Base-by-base conservation (phyloP, 1,284 basidiomycete species). In the Tylopilus sp. region DNA sequence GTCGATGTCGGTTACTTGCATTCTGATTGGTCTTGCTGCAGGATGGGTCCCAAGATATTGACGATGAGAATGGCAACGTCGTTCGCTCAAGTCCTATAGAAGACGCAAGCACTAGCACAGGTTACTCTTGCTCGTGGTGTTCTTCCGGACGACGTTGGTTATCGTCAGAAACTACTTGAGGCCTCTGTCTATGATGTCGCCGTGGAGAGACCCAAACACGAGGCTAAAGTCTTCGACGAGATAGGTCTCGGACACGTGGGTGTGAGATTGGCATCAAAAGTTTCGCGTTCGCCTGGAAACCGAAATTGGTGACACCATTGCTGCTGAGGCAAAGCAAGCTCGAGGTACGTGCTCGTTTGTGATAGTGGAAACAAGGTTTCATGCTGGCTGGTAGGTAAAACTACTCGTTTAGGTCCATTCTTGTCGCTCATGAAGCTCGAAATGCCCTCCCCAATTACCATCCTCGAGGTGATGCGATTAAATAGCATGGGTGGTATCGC, bases 391-490 rank as follows among this genome's bases (percentile, higher is more conserved):
- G 49, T 48, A 48, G 34, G 54, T 23, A 55, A 49, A 34, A 37
- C 54, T 8, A 33, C 39, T 37, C 44, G 52, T 55, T 61, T 81
- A 26, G 71, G 67, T 10, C 79, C 21, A 23, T 23, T 23, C 21
- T 23, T 23, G 6, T 23, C 6, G 1, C 78, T 95, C 0, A 74
- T 98, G 18, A 78, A 84, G 12, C 74, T 86, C 0, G 82, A 90
- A 44, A 89, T 88, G 53, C 77, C 98, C 9, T 93, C 0, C 75
- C 97, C 19, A 86, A n/a, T 98, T 61, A 89, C 89, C 4, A 92
- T 98, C 55, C 77, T 96, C 30, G 94, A 97, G n/a, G 67, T 95
- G 44, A 90, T 98, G 87, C 82, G 91, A 15, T 70, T 94, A 37
- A 81, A 87, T 37, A 88, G 89, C 5, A n/a, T n/a, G n/a, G n/a